Base-by-base conservation (phyloP, 75 land plant species). In the Sequoiadendron giganteum region DNA sequence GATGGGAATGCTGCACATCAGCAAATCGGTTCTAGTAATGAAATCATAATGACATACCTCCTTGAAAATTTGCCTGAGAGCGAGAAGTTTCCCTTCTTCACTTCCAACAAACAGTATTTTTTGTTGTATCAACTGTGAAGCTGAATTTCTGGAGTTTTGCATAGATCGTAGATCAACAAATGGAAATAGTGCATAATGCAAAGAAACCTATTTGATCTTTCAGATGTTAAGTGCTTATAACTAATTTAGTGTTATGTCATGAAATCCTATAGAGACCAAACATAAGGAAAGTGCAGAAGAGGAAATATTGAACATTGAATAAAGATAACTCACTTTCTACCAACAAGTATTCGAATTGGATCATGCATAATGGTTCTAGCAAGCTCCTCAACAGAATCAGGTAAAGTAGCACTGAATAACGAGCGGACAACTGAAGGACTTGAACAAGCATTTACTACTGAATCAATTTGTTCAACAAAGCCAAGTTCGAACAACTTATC, bases 401-500 rank as follows among this genome's bases (percentile, higher is more conserved):
- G 98, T 70, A 98, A 88, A 65, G 99, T 98, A 40, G 99, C 98
- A 94, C 98, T 98, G 85, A 98, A 98, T 54, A 98, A 86, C n/a
- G 99, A 89, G 14, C 99, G 97, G 42, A 94, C 38, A 40, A 98
- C 94, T 47, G 90, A 90, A 34, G 99, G 95, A 88, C 93, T 93
- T 83, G 95, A 95, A 90, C 99, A 98, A 45, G 97, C 96, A 89
- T 95, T 94, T 42, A 98, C 99, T 42, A 98, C 94, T 52, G 92
- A 86, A 88, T 98, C 99, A 87, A 98, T 95, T 88, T 97, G 99
- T 86, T 95, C 91, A 21, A 98, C 90, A 92, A 97, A 95, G 0
- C 99, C 97, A 77, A 95, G 94, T 88, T 98, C 99, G 91, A 97
- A 98, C 1, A 98, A 90, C 87, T 98, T 97, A 83, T 98, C 99